A percentile compares a stretch with the other conserved stretches of the same genome.
Evolutionary conservation across 768 basidiomycete genomes (phyloP).

Genomic region (Dentipellis sp.): DNA sequence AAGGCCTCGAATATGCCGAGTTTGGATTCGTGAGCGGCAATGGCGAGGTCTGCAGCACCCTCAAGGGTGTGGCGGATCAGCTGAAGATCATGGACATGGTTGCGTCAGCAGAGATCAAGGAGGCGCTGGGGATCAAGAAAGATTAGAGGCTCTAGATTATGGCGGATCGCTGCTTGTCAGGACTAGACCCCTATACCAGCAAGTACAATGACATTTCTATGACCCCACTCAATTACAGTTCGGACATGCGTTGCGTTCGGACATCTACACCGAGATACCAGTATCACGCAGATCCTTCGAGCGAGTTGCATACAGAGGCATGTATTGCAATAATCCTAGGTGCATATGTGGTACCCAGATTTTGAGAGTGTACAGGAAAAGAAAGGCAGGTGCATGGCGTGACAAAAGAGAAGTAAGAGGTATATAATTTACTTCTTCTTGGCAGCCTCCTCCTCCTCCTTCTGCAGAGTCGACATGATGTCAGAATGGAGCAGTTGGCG

Average conservation of each 20-base stretch:
- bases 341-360: conserved; percentile 21
- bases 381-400: conserved; percentile 16
- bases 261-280: neutral
- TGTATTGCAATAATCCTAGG: conserved; percentile 23
- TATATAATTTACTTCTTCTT: conserved; percentile 70
- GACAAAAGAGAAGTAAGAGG: conserved; percentile 13
- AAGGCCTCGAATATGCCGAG: conserved; percentile 81
- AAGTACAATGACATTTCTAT: neutral
- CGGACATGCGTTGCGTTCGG: neutral
- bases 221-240: neutral
- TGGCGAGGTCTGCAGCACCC: conserved; percentile 69
- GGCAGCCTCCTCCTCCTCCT: conserved; percentile 85
- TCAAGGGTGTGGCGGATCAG: conserved; percentile 83
- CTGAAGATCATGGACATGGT: conserved; percentile 75
- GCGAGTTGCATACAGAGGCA: conserved; percentile 22
- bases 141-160: conserved; percentile 1
- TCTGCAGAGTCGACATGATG: conserved; percentile 34
- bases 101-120: conserved; percentile 62
- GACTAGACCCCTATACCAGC: neutral
- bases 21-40: conserved; percentile 89
- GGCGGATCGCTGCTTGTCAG: neutral
- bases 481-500: neutral
- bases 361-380: conserved; percentile 23
- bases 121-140: conserved; percentile 45
- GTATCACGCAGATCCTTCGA: no score